These are phyloP conservation scores for Cairneyella variabilis DNA, from an alignment of 495 filamentous ascomycete species.

Conservation along the genomic window DNA sequence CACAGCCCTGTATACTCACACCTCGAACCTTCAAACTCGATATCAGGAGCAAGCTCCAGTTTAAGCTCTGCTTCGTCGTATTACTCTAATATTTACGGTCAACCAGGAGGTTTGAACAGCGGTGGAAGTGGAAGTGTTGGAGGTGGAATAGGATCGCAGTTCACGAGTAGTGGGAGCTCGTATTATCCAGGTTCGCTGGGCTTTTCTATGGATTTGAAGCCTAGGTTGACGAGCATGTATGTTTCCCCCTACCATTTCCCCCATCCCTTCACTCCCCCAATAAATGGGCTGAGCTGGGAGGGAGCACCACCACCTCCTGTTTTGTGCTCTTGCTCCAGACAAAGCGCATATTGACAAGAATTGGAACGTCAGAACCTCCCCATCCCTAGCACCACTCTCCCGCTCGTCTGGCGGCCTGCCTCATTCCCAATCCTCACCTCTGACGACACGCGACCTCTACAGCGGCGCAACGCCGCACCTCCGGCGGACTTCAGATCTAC, in stretches of 20 bases:
- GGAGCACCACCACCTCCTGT: not conserved
- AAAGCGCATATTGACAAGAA: conserved; percentile 24
- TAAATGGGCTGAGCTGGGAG: too few species aligned
- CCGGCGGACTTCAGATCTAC: conserved; percentile 43
- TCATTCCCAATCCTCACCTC: conserved; percentile 40
- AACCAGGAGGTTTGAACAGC: too few species aligned
- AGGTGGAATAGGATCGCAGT: conserved; percentile 18
- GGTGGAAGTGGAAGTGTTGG: too few species aligned
- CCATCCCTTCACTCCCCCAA: not conserved
- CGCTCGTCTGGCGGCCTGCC: conserved; percentile 47
- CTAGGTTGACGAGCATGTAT: conserved; percentile 23
- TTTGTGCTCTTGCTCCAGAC: too few species aligned
- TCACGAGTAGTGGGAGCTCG: conserved; percentile 13
- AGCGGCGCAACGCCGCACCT: conserved; percentile 42
- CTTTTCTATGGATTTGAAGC: conserved; percentile 28
- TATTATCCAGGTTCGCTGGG: conserved; percentile 15
- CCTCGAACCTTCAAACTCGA: conserved; percentile 14
- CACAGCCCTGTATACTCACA: conserved; percentile 28
- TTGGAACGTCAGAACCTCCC: conserved; percentile 42
- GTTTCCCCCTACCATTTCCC: too few species aligned
- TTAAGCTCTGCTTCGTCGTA: conserved; percentile 18
- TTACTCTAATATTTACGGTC: conserved; percentile 19
- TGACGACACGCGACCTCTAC: conserved; percentile 48
- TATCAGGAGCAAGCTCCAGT: conserved; percentile 17
- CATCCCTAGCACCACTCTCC: conserved; percentile 53